These are phyloP conservation scores for Neurospora tetraspora DNA, from an alignment of 495 filamentous ascomycete species.

Conservation along the genomic window DNA sequence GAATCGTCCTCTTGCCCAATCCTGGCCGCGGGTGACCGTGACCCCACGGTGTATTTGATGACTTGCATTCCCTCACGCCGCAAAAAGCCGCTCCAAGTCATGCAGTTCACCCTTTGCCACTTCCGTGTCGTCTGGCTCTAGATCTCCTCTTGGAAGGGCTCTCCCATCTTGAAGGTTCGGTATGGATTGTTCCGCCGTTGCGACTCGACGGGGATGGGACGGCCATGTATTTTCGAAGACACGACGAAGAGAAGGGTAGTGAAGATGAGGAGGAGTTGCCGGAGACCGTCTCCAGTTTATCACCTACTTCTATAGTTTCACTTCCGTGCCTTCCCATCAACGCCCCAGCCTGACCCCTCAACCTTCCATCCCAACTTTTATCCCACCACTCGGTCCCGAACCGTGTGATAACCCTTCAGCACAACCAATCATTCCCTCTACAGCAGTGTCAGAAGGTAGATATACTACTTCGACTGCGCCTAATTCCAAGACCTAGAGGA, in stretches of 20 bases:
- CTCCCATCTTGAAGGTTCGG: slow-evolving; percentile 42
- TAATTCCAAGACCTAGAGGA: no score
- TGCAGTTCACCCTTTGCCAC: slow-evolving; percentile 1
- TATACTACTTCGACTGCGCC: neutral
- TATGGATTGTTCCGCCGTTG: slow-evolving; percentile 40
- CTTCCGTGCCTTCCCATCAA: neutral
- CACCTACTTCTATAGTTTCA: neutral
- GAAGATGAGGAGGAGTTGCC: neutral
- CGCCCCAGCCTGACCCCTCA: neutral
- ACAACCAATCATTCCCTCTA: neutral
- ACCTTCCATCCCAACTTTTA: neutral
- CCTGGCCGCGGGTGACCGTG: no score
- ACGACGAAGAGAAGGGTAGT: neutral
- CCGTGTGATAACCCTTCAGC: neutral
- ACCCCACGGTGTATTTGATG: neutral
- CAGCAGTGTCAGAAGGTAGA: neutral
- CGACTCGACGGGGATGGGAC: neutral
- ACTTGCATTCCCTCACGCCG: slow-evolving; percentile 22
- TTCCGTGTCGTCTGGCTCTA: slow-evolving; percentile 27
- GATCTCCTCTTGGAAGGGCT: slow-evolving; percentile 41
- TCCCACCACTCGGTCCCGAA: neutral
- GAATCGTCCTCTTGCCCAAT: slow-evolving; percentile 15
- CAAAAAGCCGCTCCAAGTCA: slow-evolving; percentile 17
- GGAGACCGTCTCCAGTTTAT: neutral
- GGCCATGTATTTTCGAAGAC: neutral